phyloP scores from a whole-genome alignment of 306 rosid species.

The Sechiopsis laciniata region DNA sequence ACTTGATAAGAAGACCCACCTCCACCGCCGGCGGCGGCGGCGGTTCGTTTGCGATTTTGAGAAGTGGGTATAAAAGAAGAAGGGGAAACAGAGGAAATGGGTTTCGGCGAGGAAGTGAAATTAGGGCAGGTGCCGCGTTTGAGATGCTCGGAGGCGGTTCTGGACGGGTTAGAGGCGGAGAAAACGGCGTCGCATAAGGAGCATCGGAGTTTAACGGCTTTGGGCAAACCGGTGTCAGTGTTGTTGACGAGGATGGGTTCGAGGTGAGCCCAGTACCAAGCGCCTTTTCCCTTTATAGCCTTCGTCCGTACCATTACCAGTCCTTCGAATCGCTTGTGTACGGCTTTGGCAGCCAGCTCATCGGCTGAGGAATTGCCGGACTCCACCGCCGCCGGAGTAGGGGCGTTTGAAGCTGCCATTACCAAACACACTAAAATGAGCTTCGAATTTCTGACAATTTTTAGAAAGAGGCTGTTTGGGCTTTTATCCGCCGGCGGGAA shows the following conservation, averaged over 20 bases:
- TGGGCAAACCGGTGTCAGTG: constrained; percentile 67
- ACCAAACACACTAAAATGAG: constrained; percentile 9
- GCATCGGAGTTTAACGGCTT: constrained; percentile 90
- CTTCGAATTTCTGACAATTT: neutral
- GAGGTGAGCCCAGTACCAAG: constrained; percentile 93
- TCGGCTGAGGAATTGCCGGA: constrained; percentile 34
- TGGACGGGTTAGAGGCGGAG: constrained; percentile 89
- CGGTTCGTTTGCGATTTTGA: constrained; percentile 51
- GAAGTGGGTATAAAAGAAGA: constrained; percentile 26
- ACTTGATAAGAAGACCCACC: constrained; percentile 36
- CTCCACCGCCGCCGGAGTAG: constrained; percentile 28
- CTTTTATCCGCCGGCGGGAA: constrained; percentile 30
- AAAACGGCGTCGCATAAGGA: constrained; percentile 78
- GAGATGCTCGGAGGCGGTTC: constrained; percentile 94
- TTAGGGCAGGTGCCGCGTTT: constrained; percentile 95
- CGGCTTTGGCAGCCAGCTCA: constrained; percentile 59
- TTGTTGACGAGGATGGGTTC: constrained; percentile 66
- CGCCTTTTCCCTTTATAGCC: constrained; percentile 91
- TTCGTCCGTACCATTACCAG: constrained; percentile 70
- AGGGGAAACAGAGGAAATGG: constrained; percentile 73
- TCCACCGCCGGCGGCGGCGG: constrained; percentile 29
- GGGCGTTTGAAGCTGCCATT: constrained; percentile 64
- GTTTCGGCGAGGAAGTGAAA: constrained; percentile 53
- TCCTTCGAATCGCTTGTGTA: constrained; percentile 77
- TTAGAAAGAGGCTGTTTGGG: too few species aligned